Conservation (phyloP, 768 basidiomycete genomes). For the Flagelloscypha sp. region DNA sequence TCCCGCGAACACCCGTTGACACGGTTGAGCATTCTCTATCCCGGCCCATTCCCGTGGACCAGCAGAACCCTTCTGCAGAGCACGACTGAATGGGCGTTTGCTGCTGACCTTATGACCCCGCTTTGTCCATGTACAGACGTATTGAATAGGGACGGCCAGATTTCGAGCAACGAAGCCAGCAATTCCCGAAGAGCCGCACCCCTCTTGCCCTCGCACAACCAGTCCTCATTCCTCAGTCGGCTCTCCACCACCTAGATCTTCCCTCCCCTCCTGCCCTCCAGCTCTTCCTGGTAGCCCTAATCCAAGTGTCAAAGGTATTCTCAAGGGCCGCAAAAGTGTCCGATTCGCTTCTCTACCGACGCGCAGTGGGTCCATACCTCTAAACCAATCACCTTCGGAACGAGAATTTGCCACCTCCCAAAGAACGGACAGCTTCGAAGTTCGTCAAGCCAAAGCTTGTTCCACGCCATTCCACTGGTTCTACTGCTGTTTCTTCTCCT, state of each 20-base stretch:
- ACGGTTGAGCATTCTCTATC: too few relatives aligned
- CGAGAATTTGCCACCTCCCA: too few relatives aligned
- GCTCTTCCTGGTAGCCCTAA: constrained; percentile 13
- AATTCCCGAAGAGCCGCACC: constrained; percentile 12
- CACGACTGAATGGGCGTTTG: constrained; percentile 33
- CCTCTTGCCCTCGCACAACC: constrained; percentile 4
- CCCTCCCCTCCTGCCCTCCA: constrained; percentile 13
- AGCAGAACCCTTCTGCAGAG: constrained; percentile 10
- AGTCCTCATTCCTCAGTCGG: constrained; percentile 10
- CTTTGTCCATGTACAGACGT: constrained; percentile 6
- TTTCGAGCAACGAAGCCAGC: constrained; percentile 8
- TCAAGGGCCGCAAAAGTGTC: constrained; percentile 34
- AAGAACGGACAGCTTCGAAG: too few relatives aligned
- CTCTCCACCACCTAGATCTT: constrained; percentile 15
- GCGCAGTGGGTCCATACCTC: too few relatives aligned
- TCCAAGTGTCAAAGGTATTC: constrained; percentile 24
- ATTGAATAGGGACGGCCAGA: too few relatives aligned
- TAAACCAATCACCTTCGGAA: too few relatives aligned
- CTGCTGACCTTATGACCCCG: constrained; percentile 16
- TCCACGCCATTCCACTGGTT: too few relatives aligned
- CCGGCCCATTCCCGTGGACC: constrained; percentile 9
- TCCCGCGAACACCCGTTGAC: too few relatives aligned
- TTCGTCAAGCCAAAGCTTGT: too few relatives aligned
- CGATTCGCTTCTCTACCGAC: constrained; percentile 31
- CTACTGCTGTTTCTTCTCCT: too few relatives aligned